phyloP scores from a whole-genome alignment of 495 filamentous ascomycete species.

The Glarea lozoyensis region DNA sequence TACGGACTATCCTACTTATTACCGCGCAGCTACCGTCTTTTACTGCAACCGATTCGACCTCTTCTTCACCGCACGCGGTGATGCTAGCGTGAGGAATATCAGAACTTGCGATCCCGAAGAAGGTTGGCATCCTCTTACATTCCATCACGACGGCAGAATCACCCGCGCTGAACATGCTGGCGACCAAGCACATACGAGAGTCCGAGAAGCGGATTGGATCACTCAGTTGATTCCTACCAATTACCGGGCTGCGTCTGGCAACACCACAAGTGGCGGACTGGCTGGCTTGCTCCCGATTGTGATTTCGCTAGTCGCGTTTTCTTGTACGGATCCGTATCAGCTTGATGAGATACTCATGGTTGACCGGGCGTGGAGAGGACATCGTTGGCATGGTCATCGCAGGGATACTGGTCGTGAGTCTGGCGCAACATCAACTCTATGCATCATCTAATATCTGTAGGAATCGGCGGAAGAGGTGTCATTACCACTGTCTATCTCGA shows the following conservation, averaged over 20 bases:
- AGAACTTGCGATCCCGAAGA: constrained; percentile 2
- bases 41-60: constrained; percentile 10
- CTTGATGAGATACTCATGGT: constrained; percentile 7
- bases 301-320: constrained; percentile 17
- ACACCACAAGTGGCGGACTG: constrained; percentile 3
- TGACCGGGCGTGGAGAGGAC: constrained; percentile 13
- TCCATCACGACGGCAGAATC: constrained; percentile 6
- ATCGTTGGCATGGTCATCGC: constrained; percentile 10
- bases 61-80: constrained; percentile 9
- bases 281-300: constrained; percentile 12
- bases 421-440: neutral
- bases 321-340: constrained; percentile 3
- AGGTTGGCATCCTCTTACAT: constrained; percentile 14
- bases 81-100: constrained; percentile 10
- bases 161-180: constrained; percentile 8
- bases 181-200: constrained; percentile 3
- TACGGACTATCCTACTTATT: neutral
- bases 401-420: constrained; percentile 15
- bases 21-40: constrained; percentile 11
- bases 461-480: constrained; percentile 8
- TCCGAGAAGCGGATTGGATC: constrained; percentile 7
- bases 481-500: constrained; percentile 16
- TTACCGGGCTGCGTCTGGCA: neutral
- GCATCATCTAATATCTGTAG: neutral
- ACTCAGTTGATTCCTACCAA: neutral